Conservation (phyloP, 345 rosid species). For the Gossypioides kirkii region DNA sequence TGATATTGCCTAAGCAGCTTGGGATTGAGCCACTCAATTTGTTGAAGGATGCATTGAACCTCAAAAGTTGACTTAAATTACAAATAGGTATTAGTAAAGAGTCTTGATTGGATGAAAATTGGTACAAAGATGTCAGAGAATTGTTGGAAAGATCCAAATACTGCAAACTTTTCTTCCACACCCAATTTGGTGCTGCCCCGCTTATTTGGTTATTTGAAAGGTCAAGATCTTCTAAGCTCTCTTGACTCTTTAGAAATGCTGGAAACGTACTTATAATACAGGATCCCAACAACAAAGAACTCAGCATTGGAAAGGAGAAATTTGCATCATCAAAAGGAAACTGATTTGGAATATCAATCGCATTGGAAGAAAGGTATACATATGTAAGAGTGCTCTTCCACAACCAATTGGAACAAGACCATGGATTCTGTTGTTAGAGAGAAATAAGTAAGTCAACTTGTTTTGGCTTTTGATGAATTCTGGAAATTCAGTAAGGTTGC, state of each 20-base stretch:
- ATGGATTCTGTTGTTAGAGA: not conserved
- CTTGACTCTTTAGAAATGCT: not conserved
- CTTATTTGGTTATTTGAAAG: not conserved
- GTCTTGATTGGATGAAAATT: not conserved
- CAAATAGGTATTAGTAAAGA: not conserved
- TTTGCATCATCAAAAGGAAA: not conserved
- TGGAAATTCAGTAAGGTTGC: not conserved
- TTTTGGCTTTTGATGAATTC: no score
- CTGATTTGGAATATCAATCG: not conserved
- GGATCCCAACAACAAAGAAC: accelerated
- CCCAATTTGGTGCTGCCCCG: not conserved
- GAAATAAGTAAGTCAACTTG: no score
- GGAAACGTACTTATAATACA: not conserved
- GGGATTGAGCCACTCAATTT: not conserved
- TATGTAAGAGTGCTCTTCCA: not conserved
- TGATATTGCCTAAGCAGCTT: not conserved
- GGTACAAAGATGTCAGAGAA: not conserved
- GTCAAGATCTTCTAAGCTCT: not conserved
- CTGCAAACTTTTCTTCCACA: not conserved
- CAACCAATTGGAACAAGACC: not conserved
- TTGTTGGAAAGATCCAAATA: not conserved
- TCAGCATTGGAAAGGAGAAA: not conserved
- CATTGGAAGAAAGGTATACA: not conserved
- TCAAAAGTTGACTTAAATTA: not conserved
- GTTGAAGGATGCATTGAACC: not conserved